Conservation (phyloP, 176 grass and related monocot species). For the Raddia distichophylla region DNA sequence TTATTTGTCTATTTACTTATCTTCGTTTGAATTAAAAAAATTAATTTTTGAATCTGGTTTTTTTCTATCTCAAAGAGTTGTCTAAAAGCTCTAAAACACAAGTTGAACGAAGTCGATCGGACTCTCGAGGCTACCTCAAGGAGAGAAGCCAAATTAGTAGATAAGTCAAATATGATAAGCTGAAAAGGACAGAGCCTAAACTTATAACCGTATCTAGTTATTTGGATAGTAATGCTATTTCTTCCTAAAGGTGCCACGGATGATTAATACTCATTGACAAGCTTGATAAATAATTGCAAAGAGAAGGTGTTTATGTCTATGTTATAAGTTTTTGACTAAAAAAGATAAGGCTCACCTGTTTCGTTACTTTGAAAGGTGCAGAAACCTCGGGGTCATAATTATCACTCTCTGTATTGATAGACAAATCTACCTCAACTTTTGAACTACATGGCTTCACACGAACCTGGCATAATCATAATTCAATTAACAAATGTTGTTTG, state of each 20-base stretch:
- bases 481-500: slow-evolving; percentile 9
- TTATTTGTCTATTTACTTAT: too few relatives aligned
- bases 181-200: not conserved
- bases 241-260: slow-evolving; percentile 13
- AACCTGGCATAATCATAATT: slow-evolving; percentile 53
- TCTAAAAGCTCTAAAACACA: too few relatives aligned
- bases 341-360: slow-evolving; percentile 50
- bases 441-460: slow-evolving; percentile 67
- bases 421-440: slow-evolving; percentile 82
- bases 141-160: too few relatives aligned
- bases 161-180: too few relatives aligned
- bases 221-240: not conserved
- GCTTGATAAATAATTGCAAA: slow-evolving; percentile 14
- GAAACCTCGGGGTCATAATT: slow-evolving; percentile 70
- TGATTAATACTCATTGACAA: slow-evolving; percentile 16
- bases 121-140: too few relatives aligned
- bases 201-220: not conserved
- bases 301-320: not conserved
- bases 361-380: slow-evolving; percentile 47
- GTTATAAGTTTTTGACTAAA: slow-evolving; percentile 23
- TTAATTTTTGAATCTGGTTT: too few relatives aligned
- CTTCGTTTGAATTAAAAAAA: too few relatives aligned
- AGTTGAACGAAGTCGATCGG: too few relatives aligned
- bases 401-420: slow-evolving; percentile 57
- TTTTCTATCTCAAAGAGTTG: too few relatives aligned